phyloP scores from a whole-genome alignment of 208 protist species.

The Trypanosoma conorhini region DNA sequence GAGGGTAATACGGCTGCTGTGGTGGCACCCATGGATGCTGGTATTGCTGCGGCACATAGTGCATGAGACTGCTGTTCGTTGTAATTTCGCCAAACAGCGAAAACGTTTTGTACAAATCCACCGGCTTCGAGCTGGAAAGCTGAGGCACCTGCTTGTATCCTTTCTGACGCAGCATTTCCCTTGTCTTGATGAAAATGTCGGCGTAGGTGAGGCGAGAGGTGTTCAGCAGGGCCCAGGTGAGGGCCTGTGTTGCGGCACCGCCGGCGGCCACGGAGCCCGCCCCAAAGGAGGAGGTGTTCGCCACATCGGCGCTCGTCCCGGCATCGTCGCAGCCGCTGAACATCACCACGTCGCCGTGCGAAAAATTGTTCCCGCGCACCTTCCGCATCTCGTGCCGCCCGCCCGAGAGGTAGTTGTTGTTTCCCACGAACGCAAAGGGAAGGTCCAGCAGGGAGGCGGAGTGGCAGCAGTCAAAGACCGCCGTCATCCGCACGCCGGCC shows the following conservation, averaged over 20 bases:
- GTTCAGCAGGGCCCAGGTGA: constrained; percentile 77
- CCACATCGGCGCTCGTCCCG: constrained; percentile 85
- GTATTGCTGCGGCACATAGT: constrained; percentile 21
- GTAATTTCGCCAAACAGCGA: constrained; percentile 84
- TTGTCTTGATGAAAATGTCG: constrained; percentile 79
- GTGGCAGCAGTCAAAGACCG: constrained; percentile 95
- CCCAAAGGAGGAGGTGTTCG: constrained; percentile 44
- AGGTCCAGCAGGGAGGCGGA: constrained; percentile 90
- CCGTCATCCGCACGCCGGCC: constrained; percentile 81
- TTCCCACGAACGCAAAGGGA: constrained; percentile 81
- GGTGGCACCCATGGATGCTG: constrained; percentile 5
- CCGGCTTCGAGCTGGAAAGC: constrained; percentile 88
- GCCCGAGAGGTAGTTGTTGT: constrained; percentile 14
- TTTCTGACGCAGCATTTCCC: constrained; percentile 71
- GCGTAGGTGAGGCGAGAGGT: constrained; percentile 68
- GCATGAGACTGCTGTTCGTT: constrained; percentile 14
- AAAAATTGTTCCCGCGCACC: constrained; percentile 75
- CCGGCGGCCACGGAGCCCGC: constrained; percentile 55
- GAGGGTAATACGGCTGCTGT: constrained; percentile 1
- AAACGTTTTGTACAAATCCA: constrained; percentile 90
- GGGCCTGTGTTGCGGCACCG: constrained; percentile 80
- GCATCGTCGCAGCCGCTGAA: constrained; percentile 88
- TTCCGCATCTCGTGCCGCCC: constrained; percentile 52
- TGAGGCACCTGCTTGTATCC: constrained; percentile 86
- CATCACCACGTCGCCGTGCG: constrained; percentile 84